Evolutionary conservation across 768 basidiomycete species (phyloP).

Genomic region (Lactarius evosmus): DNA sequence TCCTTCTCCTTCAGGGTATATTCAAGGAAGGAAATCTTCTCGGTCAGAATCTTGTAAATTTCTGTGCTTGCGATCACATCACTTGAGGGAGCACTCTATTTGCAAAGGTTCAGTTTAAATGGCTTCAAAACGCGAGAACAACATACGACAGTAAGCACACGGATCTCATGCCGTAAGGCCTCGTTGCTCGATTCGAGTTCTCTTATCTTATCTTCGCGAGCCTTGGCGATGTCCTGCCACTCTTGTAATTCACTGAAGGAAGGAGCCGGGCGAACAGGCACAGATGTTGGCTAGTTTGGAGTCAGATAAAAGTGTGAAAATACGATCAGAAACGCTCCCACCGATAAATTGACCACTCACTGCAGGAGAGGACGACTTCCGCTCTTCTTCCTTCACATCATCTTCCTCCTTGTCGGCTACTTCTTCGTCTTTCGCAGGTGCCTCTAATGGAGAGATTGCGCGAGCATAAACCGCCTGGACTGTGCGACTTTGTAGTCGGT

Average conservation of each 20-base stretch:
- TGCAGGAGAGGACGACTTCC: constrained; percentile 60
- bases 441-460: constrained; percentile 11
- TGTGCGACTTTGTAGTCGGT: constrained; percentile 55
- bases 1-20: constrained; percentile 24
- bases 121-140: not conserved
- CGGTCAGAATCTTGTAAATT: constrained; percentile 15
- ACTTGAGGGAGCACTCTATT: constrained; percentile 24
- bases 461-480: constrained; percentile 34
- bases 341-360: constrained; percentile 70
- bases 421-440: constrained; percentile 21
- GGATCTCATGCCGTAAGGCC: constrained; percentile 30
- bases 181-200: constrained; percentile 27
- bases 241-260: constrained; percentile 33
- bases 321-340: constrained; percentile 53
- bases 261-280: constrained; percentile 35
- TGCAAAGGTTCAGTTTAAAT: constrained; percentile 5
- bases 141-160: constrained; percentile 18
- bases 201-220: constrained; percentile 32
- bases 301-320: constrained; percentile 43
- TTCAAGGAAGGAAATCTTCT: constrained; percentile 19
- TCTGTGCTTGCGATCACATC: constrained; percentile 18
- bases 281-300: constrained; percentile 40
- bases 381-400: constrained; percentile 43
- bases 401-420: constrained; percentile 30
- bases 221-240: constrained; percentile 42